Base-by-base conservation (phyloP, 768 basidiomycete species). In the Gloeophyllum trabeum region DNA sequence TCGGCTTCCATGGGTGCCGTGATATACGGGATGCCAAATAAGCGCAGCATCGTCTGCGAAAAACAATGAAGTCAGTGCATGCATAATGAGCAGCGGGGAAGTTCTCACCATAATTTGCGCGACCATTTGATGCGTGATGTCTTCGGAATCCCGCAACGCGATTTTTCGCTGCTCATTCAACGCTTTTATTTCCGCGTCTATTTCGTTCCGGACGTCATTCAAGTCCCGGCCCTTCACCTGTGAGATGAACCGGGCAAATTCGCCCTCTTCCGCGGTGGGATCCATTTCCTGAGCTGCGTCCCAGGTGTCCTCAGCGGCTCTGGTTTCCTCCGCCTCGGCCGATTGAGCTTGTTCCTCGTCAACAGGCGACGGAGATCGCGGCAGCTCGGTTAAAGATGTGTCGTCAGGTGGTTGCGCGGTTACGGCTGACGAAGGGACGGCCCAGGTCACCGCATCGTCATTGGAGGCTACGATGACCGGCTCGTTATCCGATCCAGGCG, bases 1-100 rank as follows among this genome's bases (percentile, higher is more conserved):
- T 99, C 96, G 34, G 96, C 96, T 69, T 99, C 96, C 90, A 94
- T 94, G 2, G 96, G 96, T 2, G 96, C 96, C 3, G 93, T 96
- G 52, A 98, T 88, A 54, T 94, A 99, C 2, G 96, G 96, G 42
- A 98, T 96, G 10, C 96, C 96, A 51, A 97, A 97, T 16, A 96
- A 70, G 28, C 88, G 79, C 13, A 99, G 64, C 75, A 99, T 80
- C 39, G 81, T 75, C 92, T 97, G 49, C 38, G 22, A 13, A 10
- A 20, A n/a, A n/a, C n/a, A n/a, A n/a, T n/a, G 28, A 32, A 39
- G 21, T 39, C 20, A 44, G 42, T 18, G 18, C 18, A 24, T 16
- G 13, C 24, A n/a, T 40, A n/a, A 16, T 24, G 21, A 6, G 40
- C 16, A 30, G 14, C 62, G 22, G 28, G 28, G 10, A 32, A 32